Base-by-base conservation (phyloP, 2,329 filamentous ascomycete species). In the Fusarium sarcochroum region DNA sequence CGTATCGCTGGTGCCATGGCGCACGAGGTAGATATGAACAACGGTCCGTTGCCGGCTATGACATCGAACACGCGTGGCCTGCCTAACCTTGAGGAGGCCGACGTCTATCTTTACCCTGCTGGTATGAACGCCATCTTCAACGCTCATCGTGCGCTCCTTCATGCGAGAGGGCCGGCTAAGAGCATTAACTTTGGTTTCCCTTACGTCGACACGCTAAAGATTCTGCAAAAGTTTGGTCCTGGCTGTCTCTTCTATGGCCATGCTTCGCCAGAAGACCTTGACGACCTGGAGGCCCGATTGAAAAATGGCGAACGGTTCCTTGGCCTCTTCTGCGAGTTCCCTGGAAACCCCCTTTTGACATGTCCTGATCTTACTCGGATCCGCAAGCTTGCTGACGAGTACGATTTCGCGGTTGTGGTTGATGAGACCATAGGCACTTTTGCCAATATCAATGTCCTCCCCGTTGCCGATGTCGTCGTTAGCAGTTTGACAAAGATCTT, bases 341-440 rank as follows among this genome's bases (percentile, higher is more conserved):
- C 96, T 0, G 91, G 93, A 34, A 99, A 99, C 76, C 96, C 96
- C 6, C 86, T 98, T 15, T 84, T 99, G 38, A 91, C 89, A 53
- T 93, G 93, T 23, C 95, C 95, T 1, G 90, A 99, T 78, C 86
- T 99, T 20, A 82, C 83, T 63, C 90, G 94, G n/a, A 95, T 99
- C 62, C 90, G 92, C 37, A 78, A 80, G 17, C 82, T 99, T 25
- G 94, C 95, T 2, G 90, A 97, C 76, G 85, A 88, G 67, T 97
- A 94, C 79, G 91, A 92, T 75, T 98, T 99, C 77, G 91, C 90
- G 21, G 90, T 98, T 14, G 92, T 98, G 4, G 88, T 99, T 4
- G 96, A 99, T 79, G 96, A 99, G 80, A 98, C 96, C 0, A 93
- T 99, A 63, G 95, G 95, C 72, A 99, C 96, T 58, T 97, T 98